Base-by-base conservation (phyloP, 73 alveolate species). In the Symbiodinium natans region DNA sequence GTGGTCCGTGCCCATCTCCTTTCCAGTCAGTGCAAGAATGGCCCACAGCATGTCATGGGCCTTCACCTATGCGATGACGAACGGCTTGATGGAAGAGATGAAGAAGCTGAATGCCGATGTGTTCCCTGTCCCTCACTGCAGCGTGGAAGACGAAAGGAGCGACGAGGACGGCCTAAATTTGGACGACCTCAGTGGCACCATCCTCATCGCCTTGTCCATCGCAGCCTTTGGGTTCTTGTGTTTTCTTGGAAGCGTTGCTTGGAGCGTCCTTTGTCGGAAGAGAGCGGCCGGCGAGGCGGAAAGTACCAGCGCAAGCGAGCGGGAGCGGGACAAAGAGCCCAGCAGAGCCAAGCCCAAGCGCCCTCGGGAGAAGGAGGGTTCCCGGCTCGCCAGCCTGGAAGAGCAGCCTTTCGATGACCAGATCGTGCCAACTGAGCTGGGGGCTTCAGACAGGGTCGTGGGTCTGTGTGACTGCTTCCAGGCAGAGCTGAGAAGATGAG, bases 11-110 rank as follows among this genome's bases (percentile, higher is more conserved):
- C 87, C 87, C n/a, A 40, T 77, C 46, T 77, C 87, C 42, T 38
- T 77, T 34, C 87, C 87, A 2, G 46, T 77, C 9, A 13, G 54
- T 4, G 52, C 29, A 34, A 2, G 54, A 13, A n/a, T 77, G 7
- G 87, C 46, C 8, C 46, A 38, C 54, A 77, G 41, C 23, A 19
- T 77, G 87, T 77, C 87, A n/a, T 77, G 87, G 87, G 87, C 87
- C 13, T 46, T 38, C 52, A 38, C 54, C 15, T 38, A 77, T 25
- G 87, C 39, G 25, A 25, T 68, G 82, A n/a, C 82, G 36, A 25
- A n/a, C 10, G 82, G 82, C 39, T 25, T 34, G 21, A 74, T 74
- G 84, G 84, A 74, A 74, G 41, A 74, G 84, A 74, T n/a, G 41
- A n/a, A 31, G 41, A n/a, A 34, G 8, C 21, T 74, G 21, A 74